Base-by-base conservation (phyloP, 129 eudicot species). In the Saussurea involucrata region DNA sequence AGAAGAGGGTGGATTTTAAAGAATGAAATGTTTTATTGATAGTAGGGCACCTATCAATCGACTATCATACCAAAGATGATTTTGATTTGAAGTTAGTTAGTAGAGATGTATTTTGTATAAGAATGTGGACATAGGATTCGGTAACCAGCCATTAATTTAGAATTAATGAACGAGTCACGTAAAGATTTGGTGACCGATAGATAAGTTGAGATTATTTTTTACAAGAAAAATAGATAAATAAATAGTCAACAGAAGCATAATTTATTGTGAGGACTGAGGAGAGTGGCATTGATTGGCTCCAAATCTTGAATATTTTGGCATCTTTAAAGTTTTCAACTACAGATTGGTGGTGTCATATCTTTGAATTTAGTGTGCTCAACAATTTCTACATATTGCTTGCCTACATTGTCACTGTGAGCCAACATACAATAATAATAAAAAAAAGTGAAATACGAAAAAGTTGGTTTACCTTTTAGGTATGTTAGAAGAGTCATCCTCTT, bases 361-460 rank as follows among this genome's bases (percentile, higher is more conserved):
- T 80, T 81, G 84, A 81, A 81, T 67, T 81, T 81, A 67, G 80
- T 67, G 84, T 5, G 7, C 8, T 27, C 63, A 81, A 81, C 84
- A 27, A 63, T 81, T 74, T 81, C 80, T 27, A 60, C 65, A 18
- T 25, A 58, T 29, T 63, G 77, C 64, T 72, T 71, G 58, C 58
- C 21, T 46, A 46, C 6, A 49, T 17, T 53, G 3, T 53, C 8
- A 53, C n/a, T 18, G 5, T 46, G 57, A 12, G 18, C 44, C 21
- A 42, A 20, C 46, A 73, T 73, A 31, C 11, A 17, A 24, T 73
- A 58, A 57, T 21, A 67, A 58, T 0, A 60, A 73, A 29, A 32
- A 5, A n/a, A n/a, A n/a, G n/a, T n/a, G n/a, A n/a, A n/a, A n/a
- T n/a, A n/a, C n/a, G n/a, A n/a, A n/a, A n/a, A n/a, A n/a, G n/a